Evolutionary conservation across 768 basidiomycete species (phyloP).

Genomic region (Boletus coccyginus): DNA sequence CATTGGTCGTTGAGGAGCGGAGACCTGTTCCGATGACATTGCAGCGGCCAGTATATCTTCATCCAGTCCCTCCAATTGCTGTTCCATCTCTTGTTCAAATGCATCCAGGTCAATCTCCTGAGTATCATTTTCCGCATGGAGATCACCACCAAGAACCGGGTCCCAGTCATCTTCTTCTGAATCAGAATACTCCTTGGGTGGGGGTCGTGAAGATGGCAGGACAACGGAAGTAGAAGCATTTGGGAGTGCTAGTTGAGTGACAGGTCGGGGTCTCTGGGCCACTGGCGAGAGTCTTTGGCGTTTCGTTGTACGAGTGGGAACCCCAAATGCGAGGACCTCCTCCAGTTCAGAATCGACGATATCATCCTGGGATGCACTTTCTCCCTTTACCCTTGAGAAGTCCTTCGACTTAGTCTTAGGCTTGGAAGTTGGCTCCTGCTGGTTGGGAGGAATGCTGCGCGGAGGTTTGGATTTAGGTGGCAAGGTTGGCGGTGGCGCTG

Average conservation of each 20-base stretch:
- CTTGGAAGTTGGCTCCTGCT: slow-evolving; percentile 21
- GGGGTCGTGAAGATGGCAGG: slow-evolving; percentile 30
- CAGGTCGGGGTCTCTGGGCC: slow-evolving; percentile 8
- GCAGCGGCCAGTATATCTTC: slow-evolving; percentile 52
- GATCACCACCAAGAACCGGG: slow-evolving; percentile 32
- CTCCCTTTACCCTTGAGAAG: slow-evolving; percentile 20
- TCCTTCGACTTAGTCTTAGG: slow-evolving; percentile 28
- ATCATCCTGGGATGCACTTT: slow-evolving; percentile 11
- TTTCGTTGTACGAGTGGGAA: slow-evolving; percentile 41
- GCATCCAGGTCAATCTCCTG: slow-evolving; percentile 37
- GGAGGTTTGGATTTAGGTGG: slow-evolving; percentile 35
- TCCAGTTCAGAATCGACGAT: slow-evolving; percentile 35
- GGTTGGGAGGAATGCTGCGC: slow-evolving; percentile 23
- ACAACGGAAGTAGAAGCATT: slow-evolving; percentile 28
- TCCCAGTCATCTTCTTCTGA: slow-evolving; percentile 57
- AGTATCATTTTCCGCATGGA: slow-evolving; percentile 26
- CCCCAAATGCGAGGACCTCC: slow-evolving; percentile 49
- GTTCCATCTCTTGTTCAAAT: slow-evolving; percentile 36
- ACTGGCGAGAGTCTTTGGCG: slow-evolving; percentile 26
- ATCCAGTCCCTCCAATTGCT: slow-evolving; percentile 38
- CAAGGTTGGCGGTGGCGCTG: slow-evolving; percentile 19
- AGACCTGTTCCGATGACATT: slow-evolving; percentile 35
- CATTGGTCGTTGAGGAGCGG: slow-evolving; percentile 38
- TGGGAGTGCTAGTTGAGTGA: slow-evolving; percentile 40
- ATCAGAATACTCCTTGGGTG: slow-evolving; percentile 34